A percentile compares a stretch with the other conserved stretches of the same genome.
These are phyloP conservation scores for Trametes versicolor DNA, from an alignment of 1,284 basidiomycete genomes.

Conservation along the genomic window DNA sequence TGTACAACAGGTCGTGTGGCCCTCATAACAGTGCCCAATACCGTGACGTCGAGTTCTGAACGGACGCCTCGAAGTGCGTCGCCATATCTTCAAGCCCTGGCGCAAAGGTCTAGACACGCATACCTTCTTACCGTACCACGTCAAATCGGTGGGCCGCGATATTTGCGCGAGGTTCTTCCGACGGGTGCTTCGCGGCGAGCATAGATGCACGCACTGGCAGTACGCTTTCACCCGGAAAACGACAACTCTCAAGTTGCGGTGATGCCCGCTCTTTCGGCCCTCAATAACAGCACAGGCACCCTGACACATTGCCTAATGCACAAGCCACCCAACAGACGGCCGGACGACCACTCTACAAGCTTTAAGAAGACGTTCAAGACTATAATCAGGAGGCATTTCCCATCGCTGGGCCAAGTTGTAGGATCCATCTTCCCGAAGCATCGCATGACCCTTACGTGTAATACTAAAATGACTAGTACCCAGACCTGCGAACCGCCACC, in stretches of 20 bases:
- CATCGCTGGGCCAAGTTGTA: background rate
- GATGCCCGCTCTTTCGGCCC: no score
- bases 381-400: background rate
- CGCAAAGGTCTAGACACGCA: background rate
- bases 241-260: no score
- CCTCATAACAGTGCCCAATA: background rate
- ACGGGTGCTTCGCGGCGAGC: background rate
- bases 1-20: background rate
- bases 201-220: background rate
- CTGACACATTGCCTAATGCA: no score
- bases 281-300: no score
- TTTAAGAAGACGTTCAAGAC: no score
- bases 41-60: background rate
- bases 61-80: background rate
- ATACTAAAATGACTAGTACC: background rate
- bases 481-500: background rate
- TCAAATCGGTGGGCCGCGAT: background rate
- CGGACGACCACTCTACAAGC: no score
- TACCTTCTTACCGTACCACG: background rate
- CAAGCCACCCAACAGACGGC: no score
- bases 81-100: background rate
- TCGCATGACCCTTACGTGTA: background rate
- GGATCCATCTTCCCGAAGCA: background rate
- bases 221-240: no score
- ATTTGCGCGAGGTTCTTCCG: slow-evolving; percentile 27